phyloP scores from a whole-genome alignment of 495 filamentous ascomycete genomes.

The Hypoxylon lenormandii region DNA sequence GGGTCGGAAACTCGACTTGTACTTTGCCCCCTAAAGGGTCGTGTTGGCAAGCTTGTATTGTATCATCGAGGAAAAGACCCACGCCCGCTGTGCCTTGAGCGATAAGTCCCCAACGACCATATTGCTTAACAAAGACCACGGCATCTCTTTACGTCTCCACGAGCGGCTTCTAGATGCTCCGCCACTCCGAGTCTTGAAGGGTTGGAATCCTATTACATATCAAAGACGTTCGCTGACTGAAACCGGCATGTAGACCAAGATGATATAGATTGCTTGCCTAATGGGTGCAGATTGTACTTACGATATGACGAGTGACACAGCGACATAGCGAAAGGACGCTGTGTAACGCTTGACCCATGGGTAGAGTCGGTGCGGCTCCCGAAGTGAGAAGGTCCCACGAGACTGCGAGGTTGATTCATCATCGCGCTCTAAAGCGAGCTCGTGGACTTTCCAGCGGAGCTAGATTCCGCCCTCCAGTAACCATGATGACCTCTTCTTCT shows the following conservation, averaged over 20 bases:
- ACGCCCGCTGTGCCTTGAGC: slow-evolving; percentile 24
- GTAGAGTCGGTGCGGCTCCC: slow-evolving; percentile 4
- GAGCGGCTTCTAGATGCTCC: too few relatives aligned
- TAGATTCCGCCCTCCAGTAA: neutral
- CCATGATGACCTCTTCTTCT: neutral
- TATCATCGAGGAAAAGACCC: slow-evolving; percentile 12
- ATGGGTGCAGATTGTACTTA: too few relatives aligned
- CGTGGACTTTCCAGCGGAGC: slow-evolving; percentile 14
- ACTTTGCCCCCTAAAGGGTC: neutral
- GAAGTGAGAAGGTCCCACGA: slow-evolving; percentile 1
- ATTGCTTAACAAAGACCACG: neutral
- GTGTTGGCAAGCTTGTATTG: slow-evolving; percentile 11
- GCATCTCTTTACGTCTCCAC: neutral
- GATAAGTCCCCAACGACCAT: neutral
- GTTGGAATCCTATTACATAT: too few relatives aligned
- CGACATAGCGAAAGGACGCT: too few relatives aligned
- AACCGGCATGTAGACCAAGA: too few relatives aligned
- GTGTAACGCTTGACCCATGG: neutral
- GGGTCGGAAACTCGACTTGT: too few relatives aligned
- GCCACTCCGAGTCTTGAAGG: too few relatives aligned
- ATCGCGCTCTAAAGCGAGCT: neutral
- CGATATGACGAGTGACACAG: too few relatives aligned
- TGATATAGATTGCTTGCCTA: too few relatives aligned
- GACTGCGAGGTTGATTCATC: slow-evolving; percentile 16
- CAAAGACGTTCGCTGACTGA: too few relatives aligned